Conservation (phyloP, 371 early-diverging fungal species). For the Mucor racemosus region DNA sequence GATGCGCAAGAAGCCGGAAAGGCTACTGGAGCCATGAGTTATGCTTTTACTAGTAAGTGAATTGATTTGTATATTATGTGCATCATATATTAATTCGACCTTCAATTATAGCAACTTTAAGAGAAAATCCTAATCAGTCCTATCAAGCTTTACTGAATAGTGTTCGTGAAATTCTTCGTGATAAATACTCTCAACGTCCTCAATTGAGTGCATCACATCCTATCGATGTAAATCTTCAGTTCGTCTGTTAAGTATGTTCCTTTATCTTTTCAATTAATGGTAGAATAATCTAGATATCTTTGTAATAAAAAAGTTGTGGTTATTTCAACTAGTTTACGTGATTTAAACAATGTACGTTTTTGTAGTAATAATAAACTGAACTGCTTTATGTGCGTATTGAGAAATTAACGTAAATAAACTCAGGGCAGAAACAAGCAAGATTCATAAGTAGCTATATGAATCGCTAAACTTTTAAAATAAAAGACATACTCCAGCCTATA, state of each 20-base stretch:
- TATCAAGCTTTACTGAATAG: slow-evolving; percentile 34
- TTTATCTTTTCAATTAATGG: neutral
- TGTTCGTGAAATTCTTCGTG: slow-evolving; percentile 32
- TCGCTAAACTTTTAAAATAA: no score
- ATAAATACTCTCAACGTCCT: slow-evolving; percentile 36
- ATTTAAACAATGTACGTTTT: neutral
- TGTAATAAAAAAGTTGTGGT: neutral
- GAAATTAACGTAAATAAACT: no score
- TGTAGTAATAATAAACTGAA: no score
- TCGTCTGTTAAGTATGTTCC: slow-evolving; percentile 24
- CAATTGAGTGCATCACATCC: slow-evolving; percentile 39
- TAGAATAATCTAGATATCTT: neutral
- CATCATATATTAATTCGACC: no score
- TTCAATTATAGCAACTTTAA: slow-evolving; percentile 20
- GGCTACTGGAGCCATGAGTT: slow-evolving; percentile 83
- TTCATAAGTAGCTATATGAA: no score
- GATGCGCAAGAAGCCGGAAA: slow-evolving; percentile 70
- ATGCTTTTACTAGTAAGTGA: slow-evolving; percentile 68
- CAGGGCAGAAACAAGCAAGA: no score
- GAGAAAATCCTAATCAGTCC: slow-evolving; percentile 33
- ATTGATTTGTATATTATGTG: neutral
- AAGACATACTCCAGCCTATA: no score
- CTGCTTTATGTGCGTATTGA: no score
- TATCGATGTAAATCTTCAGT: slow-evolving; percentile 36
- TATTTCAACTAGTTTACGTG: no score